Evolutionary conservation across 805 yeast species (phyloP).

Genomic region (Vanderwaltozyma polyspora): DNA sequence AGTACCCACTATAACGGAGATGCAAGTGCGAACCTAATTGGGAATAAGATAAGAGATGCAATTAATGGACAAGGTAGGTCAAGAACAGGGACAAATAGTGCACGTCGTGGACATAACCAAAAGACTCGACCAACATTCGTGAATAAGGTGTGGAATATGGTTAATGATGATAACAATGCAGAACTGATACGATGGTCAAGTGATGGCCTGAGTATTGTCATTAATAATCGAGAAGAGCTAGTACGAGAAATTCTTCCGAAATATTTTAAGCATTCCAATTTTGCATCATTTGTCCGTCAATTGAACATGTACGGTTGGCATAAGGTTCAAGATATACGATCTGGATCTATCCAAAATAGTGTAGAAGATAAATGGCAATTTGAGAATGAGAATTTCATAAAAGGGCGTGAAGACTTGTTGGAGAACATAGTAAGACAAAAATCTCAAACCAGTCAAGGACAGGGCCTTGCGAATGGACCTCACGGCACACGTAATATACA

Average conservation of each 20-base stretch:
- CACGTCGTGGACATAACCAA: slow-evolving; percentile 6
- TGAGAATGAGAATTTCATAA: slow-evolving; percentile 66
- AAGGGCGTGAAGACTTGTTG: slow-evolving; percentile 71
- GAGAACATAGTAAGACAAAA: slow-evolving; percentile 77
- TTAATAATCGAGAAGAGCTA: slow-evolving; percentile 68
- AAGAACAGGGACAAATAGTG: slow-evolving; percentile 1
- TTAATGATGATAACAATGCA: slow-evolving; percentile 63
- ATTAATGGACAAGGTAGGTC: not conserved
- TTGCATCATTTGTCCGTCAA: slow-evolving; percentile 92
- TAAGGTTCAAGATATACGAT: slow-evolving; percentile 83
- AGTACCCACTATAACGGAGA: not conserved
- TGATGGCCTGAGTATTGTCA: slow-evolving; percentile 79
- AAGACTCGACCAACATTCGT: slow-evolving; percentile 82
- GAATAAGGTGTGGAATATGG: slow-evolving; percentile 90
- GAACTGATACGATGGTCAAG: slow-evolving; percentile 73
- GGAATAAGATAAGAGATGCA: too few relatives aligned
- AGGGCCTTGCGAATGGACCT: too few relatives aligned
- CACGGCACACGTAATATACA: slow-evolving; percentile 3
- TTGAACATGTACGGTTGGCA: slow-evolving; percentile 99
- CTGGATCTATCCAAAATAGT: slow-evolving; percentile 52
- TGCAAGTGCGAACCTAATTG: too few relatives aligned
- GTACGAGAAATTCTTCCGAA: slow-evolving; percentile 78
- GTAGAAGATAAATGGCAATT: slow-evolving; percentile 84
- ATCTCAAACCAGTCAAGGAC: slow-evolving; percentile 3
- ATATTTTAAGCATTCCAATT: slow-evolving; percentile 90